Evolutionary conservation across 805 yeast species (phyloP).

Genomic region (Yamadazyma sp.): DNA sequence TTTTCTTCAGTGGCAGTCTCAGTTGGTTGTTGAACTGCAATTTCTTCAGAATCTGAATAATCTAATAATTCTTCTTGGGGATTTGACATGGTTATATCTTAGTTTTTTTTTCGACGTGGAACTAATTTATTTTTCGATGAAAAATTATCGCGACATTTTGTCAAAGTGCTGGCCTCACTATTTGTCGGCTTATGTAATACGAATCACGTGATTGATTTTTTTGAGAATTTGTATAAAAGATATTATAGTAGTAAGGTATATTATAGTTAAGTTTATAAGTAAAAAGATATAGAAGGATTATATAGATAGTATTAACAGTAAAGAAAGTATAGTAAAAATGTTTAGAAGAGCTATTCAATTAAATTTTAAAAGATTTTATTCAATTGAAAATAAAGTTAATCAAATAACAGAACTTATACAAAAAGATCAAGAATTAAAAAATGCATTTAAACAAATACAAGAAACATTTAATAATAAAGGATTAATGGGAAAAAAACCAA

Average conservation of each 20-base stretch:
- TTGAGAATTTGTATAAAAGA: too few species aligned
- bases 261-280: too few species aligned
- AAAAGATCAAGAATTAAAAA: constrained; percentile 27
- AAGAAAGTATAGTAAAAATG: too few species aligned
- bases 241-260: too few species aligned
- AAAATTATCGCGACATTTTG: constrained; percentile 1
- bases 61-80: constrained; percentile 99
- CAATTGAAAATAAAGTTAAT: constrained; percentile 6
- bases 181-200: too few species aligned
- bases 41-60: constrained; percentile 97
- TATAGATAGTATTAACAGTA: too few species aligned
- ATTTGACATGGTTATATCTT: constrained; percentile 61
- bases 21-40: constrained; percentile 55
- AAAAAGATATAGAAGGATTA: too few species aligned
- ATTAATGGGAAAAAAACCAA: constrained; percentile 26
- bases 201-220: too few species aligned
- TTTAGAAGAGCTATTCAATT: too few species aligned
- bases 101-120: neutral
- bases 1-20: constrained; percentile 55
- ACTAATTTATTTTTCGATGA: neutral
- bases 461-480: constrained; percentile 30
- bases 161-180: too few species aligned
- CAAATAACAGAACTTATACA: constrained; percentile 8
- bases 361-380: neutral
- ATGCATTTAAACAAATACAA: constrained; percentile 29